Evolutionary conservation across 1,284 basidiomycete species (phyloP).

Genomic region (Ustilago nuda): DNA sequence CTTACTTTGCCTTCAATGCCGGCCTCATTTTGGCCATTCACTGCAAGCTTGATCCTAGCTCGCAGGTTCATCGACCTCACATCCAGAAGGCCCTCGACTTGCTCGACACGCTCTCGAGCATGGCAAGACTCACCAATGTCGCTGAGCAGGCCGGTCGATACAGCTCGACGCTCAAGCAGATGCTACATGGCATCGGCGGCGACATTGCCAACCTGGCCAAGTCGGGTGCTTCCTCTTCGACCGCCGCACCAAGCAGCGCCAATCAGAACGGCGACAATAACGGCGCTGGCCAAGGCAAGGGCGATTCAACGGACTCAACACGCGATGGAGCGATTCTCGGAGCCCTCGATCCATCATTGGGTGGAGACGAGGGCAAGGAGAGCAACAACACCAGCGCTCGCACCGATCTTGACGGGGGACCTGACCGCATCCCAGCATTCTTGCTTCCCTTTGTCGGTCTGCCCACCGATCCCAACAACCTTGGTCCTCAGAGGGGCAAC

Average conservation of each 20-base stretch:
- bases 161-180: conserved; percentile 55
- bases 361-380: conserved; percentile 16
- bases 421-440: conserved; percentile 41
- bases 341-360: conserved; percentile 37
- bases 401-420: conserved; percentile 34
- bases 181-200: conserved; percentile 44
- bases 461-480: conserved; percentile 39
- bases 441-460: conserved; percentile 53
- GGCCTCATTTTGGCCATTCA: conserved; percentile 55
- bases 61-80: conserved; percentile 50
- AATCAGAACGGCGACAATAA: conserved; percentile 18
- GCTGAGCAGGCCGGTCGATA: conserved; percentile 59
- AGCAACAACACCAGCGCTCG: conserved; percentile 15
- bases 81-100: conserved; percentile 57
- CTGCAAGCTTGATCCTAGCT: conserved; percentile 48
- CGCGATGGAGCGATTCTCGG: conserved; percentile 24
- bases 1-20: conserved; percentile 58
- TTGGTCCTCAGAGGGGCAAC: conserved; percentile 43
- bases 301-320: conserved; percentile 4
- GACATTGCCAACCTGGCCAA: conserved; percentile 40
- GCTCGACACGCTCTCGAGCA: conserved; percentile 47
- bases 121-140: conserved; percentile 47
- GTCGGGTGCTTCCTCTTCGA: conserved; percentile 13
- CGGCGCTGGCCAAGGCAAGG: conserved; percentile 9
- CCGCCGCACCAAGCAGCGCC: conserved; percentile 9